Evolutionary conservation across 345 rosid genomes (phyloP), one percentile per base, ranked within the genome.

Genomic region (Noccaea bulbosa): DNA sequence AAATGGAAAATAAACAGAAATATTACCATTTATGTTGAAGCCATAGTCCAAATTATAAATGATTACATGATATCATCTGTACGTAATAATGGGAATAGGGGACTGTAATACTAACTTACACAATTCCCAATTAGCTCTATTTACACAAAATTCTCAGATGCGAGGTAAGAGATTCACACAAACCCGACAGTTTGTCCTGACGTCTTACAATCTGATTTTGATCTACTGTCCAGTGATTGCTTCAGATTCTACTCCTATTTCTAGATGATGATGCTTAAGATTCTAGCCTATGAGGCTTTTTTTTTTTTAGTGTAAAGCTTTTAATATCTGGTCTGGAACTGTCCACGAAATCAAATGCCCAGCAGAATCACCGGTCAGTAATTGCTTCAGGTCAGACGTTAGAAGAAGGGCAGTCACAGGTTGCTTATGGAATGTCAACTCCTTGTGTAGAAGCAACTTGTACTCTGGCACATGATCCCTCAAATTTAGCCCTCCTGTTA

Each of bases 291-390:
- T 1, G 45, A 38, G 22, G 24, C 89, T 70, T 76, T 77, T 52
- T 70, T 76, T 77, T 52, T 81, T 84, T 22, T 4, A 81, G 67
- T 8, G 97, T 27, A 27, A 84, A 62, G 78, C 70, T 79, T 65
- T 82, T 47, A 83, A 75, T 74, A 79, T 81, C 81, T 86, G 93
- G 38, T 83, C 97, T 22, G 88, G 87, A 4, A 90, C 69, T 5
- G 89, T 88, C 97, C 97, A 93, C 11, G 98, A 90, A 33, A 80
- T 34, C 82, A 93, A 75, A 63, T 88, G 88, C 65, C 98, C 98
- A 14, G 73, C 83, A 11, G 84, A 90, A 77, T 93, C 98, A 20
- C 97, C 98, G 50, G 84, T 93, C 27, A 93, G 80, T 55, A 93
- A 72, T 80, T 93, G 98, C 87, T 88, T 93, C 77, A 88, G 79